Evolutionary conservation across 108 stramenopile species (phyloP), one percentile per base, ranked within the genome.

Genomic region (Seminavis robusta): DNA sequence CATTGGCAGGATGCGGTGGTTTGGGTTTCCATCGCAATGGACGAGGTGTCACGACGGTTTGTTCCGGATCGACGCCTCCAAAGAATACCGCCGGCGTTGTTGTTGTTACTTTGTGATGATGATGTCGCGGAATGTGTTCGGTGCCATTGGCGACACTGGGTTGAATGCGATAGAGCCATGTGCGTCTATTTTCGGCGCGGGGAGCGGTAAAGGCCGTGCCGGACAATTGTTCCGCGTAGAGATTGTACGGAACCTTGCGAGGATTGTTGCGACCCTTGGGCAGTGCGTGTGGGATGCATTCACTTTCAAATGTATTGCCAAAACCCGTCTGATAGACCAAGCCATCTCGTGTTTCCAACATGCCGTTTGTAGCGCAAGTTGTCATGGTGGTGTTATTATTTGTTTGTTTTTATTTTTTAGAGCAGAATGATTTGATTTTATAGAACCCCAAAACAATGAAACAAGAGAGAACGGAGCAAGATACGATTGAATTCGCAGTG

Each of bases 191-290:
- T 21, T 75, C 73, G 26, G 39, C 17, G 1, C 95, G 74, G 9
- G 95, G 95, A 20, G 69, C 69, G 8, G 95, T 96, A 75, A 96
- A 96, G 23, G 94, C 94, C 33, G 92, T 95, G 25, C 96, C 96
- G 0, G 86, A 87, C 20, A 97, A 45, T 58, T 97, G 94, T 69
- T 97, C 96, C 4, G 96, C 69, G 65, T 93, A 94, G 43, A 95
- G 68, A 15, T 81, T 72, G 46, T 60, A 70, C 5, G 90, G 88
- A 28, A 83, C 83, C n/a, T 66, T 28, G 8, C 92, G 90, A 21
- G 96, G 96, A 72, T 84, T 91, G 72, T 95, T 97, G n/a, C 94
- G 83, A 6, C 86, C 88, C 26, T 46, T 54, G 20, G 96, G 96
- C 21, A 95, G 67, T 7, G 96, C 69, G 15, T 67, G 64, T 26